Conservation (phyloP, 192 early-diverging fungal genomes). For the Coemansia reversa region DNA sequence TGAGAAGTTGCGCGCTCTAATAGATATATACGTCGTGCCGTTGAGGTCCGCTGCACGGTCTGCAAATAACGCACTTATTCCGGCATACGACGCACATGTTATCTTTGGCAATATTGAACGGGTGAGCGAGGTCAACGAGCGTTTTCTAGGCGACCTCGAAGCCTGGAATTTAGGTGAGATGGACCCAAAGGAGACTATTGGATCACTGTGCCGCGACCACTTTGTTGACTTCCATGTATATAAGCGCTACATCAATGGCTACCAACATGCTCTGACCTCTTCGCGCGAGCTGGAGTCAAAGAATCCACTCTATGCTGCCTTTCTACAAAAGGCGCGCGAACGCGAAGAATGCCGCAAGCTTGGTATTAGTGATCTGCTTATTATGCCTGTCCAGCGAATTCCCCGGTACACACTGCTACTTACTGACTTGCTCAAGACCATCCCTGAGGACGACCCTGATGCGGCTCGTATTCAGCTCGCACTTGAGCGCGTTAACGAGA, state of each 20-base stretch:
- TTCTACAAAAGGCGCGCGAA: conserved; percentile 57
- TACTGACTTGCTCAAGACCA: conserved; percentile 50
- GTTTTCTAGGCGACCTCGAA: conserved; percentile 58
- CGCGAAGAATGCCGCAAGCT: conserved; percentile 62
- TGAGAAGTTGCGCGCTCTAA: conserved; percentile 56
- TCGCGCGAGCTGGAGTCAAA: conserved; percentile 57
- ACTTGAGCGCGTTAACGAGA: conserved; percentile 52
- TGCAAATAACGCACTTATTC: conserved; percentile 56
- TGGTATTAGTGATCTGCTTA: conserved; percentile 69
- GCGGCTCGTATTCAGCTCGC: conserved; percentile 42
- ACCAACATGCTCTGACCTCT: conserved; percentile 57
- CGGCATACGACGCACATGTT: conserved; percentile 58
- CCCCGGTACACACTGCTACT: conserved; percentile 75
- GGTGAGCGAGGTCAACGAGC: conserved; percentile 56
- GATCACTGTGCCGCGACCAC: conserved; percentile 56
- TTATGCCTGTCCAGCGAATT: conserved; percentile 77
- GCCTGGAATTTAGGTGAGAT: conserved; percentile 33
- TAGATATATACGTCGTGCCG: conserved; percentile 58
- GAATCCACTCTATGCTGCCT: conserved; percentile 56
- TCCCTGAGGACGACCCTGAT: conserved; percentile 45
- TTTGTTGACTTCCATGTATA: conserved; percentile 63
- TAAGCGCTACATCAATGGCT: conserved; percentile 63
- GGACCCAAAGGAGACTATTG: conserved; percentile 55
- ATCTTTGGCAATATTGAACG: conserved; percentile 66
- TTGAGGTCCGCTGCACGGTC: conserved; percentile 55